Base-by-base conservation (phyloP, 768 basidiomycete genomes). In the Chalciporus piperatus region DNA sequence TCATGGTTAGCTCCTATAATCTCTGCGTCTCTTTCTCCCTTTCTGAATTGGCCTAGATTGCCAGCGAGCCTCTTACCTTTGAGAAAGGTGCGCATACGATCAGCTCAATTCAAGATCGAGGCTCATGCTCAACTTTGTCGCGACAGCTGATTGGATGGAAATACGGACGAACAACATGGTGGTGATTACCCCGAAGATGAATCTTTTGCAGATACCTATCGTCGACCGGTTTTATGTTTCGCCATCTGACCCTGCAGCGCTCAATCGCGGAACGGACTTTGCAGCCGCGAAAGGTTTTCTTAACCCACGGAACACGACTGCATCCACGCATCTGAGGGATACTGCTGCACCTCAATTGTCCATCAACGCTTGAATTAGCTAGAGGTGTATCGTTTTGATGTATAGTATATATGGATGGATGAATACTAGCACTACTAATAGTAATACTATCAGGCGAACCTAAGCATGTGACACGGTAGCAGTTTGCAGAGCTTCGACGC, bases 151-250 rank as follows among this genome's bases (percentile, higher is more conserved):
- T 68, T 99, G 97, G 97, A 95, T 98, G 87, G 97, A 98, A 69
- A 95, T 99, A 62, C 89, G 88, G 66, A 96, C 92, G 12, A 98
- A 99, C 68, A 85, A 91, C 57, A 89, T 98, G 87, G 86, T 93
- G 20, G 85, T 97, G 44, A 89, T 98, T 59, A 98, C 96, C 0
- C 90, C 91, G 35, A 93, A 92, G 76, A 93, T 96, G 83, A 98
- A 98, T 65, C 69, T 97, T 22, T 49, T 98, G 17, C 92, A 96
- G 67, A 91, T 96, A 57, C 96, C 96, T 2, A 97, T 98, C 63
- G 74, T 90, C 41, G 94, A 98, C 76, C 85, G 92, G 67, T 96
- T 84, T 71, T 92, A 91, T 69, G 90, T 94, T n/a, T 79, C 87
- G 1, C 88, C 89, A 2, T 87, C 89, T 1, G 89, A 92, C 62